Conservation (phyloP, 2,329 filamentous ascomycete species). For the Corinectria fuckeliana region DNA sequence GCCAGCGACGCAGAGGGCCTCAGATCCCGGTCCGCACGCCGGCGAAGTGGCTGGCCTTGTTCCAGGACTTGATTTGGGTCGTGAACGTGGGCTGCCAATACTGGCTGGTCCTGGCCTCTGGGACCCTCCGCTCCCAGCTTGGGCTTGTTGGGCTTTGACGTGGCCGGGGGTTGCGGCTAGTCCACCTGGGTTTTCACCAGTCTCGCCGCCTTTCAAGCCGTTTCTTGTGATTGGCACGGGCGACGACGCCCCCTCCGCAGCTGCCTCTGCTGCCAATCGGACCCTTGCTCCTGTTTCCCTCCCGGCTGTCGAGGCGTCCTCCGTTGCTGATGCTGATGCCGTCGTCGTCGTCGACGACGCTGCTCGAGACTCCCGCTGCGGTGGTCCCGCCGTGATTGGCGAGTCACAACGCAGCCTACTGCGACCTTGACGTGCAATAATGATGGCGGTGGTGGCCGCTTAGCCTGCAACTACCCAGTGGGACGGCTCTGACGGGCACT, state of each 20-base stretch:
- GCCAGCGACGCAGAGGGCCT: slow-evolving; percentile 21
- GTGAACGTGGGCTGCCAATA: slow-evolving; percentile 17
- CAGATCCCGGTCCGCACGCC: slow-evolving; percentile 27
- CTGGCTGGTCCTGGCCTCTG: slow-evolving; percentile 10
- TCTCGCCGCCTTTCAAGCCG: slow-evolving; percentile 12
- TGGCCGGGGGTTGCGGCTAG: slow-evolving; percentile 10
- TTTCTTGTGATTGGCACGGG: slow-evolving; percentile 11
- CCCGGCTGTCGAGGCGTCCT: background rate
- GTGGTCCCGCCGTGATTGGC: slow-evolving; percentile 27
- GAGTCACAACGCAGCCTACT: slow-evolving; percentile 30
- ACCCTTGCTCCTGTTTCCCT: slow-evolving; percentile 18
- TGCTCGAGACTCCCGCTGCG: slow-evolving; percentile 9
- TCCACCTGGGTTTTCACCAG: slow-evolving; percentile 1
- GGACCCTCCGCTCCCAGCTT: slow-evolving; percentile 27
- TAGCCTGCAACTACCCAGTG: slow-evolving; percentile 8
- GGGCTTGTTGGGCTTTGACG: slow-evolving; percentile 25
- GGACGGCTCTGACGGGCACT: slow-evolving; percentile 5
- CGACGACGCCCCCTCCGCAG: slow-evolving; percentile 6
- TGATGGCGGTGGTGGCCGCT: slow-evolving; percentile 26
- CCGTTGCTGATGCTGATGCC: slow-evolving; percentile 1
- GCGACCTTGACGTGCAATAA: slow-evolving; percentile 23
- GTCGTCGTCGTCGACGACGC: background rate
- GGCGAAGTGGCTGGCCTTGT: slow-evolving; percentile 24
- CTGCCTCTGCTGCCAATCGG: background rate
- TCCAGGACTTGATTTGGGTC: slow-evolving; percentile 13